phyloP scores from a whole-genome alignment of 768 basidiomycete genomes.

The Lactarius sanguifluus region DNA sequence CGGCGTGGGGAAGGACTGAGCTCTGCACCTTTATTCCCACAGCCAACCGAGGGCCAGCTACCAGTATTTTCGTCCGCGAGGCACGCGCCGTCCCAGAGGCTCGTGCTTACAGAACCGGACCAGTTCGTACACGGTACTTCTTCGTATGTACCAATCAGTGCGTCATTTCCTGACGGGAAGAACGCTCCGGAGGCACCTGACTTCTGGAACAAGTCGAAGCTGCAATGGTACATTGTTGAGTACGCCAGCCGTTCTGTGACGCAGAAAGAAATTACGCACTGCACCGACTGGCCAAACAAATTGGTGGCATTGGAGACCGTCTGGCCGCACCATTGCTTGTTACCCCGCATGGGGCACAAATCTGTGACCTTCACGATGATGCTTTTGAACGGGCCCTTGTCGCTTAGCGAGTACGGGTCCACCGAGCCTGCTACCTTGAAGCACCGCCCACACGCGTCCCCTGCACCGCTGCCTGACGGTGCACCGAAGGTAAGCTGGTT shows the following conservation, averaged over 20 bases:
- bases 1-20: neutral
- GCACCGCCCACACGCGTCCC: conserved; percentile 64
- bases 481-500: conserved; percentile 58
- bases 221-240: conserved; percentile 29
- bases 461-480: conserved; percentile 49
- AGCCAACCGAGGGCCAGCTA: conserved; percentile 54
- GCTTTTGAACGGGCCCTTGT: conserved; percentile 51
- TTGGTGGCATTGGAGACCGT: conserved; percentile 43
- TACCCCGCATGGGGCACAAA: conserved; percentile 48
- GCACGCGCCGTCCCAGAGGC: conserved; percentile 51
- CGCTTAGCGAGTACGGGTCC: conserved; percentile 54
- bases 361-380: conserved; percentile 54
- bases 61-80: conserved; percentile 48
- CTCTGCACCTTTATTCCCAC: conserved; percentile 52
- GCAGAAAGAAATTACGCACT: conserved; percentile 40
- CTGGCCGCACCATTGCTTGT: conserved; percentile 58
- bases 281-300: conserved; percentile 46
- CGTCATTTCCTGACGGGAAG: conserved; percentile 56
- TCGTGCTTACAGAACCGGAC: conserved; percentile 50
- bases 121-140: conserved; percentile 60
- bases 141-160: conserved; percentile 51
- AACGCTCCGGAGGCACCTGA: conserved; percentile 52
- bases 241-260: neutral
- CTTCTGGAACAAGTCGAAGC: conserved; percentile 62
- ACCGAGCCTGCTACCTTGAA: conserved; percentile 55